Evolutionary conservation across 148 eudicot genomes (phyloP).

Genomic region (Vaccinium darrowii): DNA sequence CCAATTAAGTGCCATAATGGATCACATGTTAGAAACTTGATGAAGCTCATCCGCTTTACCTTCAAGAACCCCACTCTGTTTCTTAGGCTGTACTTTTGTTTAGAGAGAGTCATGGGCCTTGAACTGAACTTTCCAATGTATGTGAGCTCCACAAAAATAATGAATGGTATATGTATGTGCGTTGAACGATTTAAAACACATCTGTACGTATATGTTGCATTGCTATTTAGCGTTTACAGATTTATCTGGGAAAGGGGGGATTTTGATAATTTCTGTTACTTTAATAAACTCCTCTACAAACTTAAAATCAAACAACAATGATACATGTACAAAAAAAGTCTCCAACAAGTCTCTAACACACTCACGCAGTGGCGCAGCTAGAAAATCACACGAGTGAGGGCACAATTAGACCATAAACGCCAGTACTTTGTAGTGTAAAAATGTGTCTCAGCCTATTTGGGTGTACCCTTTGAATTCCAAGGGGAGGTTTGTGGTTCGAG

Average conservation of each 20-base stretch:
- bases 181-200: not conserved
- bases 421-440: too few relatives aligned
- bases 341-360: too few relatives aligned
- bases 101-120: not conserved
- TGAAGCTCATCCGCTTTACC: not conserved
- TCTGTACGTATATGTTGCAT: not conserved
- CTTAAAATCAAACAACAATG: not conserved
- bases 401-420: too few relatives aligned
- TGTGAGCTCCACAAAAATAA: not conserved
- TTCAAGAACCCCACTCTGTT: not conserved
- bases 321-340: too few relatives aligned
- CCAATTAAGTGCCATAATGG: not conserved
- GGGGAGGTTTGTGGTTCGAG: too few relatives aligned
- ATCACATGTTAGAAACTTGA: not conserved
- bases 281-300: not conserved
- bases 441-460: too few relatives aligned
- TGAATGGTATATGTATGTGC: not conserved
- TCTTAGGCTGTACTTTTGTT: not conserved
- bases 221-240: not conserved
- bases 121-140: not conserved
- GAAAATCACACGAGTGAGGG: too few relatives aligned
- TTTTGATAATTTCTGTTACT: not conserved
- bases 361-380: too few relatives aligned
- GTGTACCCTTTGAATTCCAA: too few relatives aligned
- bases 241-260: not conserved